Conservation (phyloP, 176 grass and related monocot genomes). For the Zizania latifolia region DNA sequence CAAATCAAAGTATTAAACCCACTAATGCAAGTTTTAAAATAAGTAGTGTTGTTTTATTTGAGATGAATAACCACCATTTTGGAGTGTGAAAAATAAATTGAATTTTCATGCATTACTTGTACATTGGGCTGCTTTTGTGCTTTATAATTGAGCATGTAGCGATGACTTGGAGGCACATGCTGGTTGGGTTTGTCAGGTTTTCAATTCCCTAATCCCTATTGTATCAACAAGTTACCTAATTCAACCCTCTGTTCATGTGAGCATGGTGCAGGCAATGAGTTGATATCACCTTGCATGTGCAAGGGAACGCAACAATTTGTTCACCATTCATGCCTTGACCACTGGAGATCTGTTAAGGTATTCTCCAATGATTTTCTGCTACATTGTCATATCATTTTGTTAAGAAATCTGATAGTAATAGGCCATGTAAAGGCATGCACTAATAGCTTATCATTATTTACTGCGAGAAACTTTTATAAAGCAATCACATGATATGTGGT, state of each 20-base stretch:
- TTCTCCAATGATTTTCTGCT: not conserved
- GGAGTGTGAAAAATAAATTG: too few relatives aligned
- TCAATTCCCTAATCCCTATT: not conserved
- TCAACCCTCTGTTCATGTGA: not conserved
- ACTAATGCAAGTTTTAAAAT: not conserved
- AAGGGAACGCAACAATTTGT: conserved; percentile 99
- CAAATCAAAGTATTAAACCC: not conserved
- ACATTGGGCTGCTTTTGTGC: not conserved
- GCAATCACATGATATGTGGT: not conserved
- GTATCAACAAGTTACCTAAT: not conserved
- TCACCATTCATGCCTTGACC: conserved; percentile 96
- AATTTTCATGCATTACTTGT: not conserved
- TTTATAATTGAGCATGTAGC: not conserved
- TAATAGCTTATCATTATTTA: not conserved
- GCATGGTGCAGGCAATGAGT: conserved; percentile 66
- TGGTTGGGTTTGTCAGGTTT: not conserved
- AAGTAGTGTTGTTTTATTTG: not conserved
- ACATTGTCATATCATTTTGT: not conserved
- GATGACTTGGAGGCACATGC: conserved; percentile 3
- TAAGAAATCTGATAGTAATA: not conserved
- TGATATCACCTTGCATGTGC: conserved; percentile 98
- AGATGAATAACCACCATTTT: not conserved
- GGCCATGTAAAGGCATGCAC: not conserved
- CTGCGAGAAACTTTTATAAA: not conserved
- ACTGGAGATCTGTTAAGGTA: conserved; percentile 98